phyloP scores from a whole-genome alignment of 768 basidiomycete genomes.

The Symmetrospora coprosmae region DNA sequence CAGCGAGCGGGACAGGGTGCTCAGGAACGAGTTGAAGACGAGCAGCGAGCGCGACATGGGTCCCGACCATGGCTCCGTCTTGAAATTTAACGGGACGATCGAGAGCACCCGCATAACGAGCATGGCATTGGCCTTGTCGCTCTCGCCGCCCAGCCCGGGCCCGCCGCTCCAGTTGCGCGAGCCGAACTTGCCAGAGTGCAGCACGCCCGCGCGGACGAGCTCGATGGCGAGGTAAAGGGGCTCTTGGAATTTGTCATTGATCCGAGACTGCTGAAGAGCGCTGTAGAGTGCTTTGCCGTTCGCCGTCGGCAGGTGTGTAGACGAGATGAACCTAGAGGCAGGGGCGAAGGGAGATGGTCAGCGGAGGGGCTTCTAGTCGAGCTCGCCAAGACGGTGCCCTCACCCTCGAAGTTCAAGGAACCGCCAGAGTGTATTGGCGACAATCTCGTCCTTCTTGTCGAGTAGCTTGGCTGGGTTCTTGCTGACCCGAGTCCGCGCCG shows the following conservation, averaged over 20 bases:
- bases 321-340: constrained; percentile 65
- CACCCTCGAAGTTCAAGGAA: constrained; percentile 93
- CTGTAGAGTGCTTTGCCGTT: constrained; percentile 81
- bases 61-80: constrained; percentile 86
- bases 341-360: background rate
- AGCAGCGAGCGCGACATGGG: constrained; percentile 90
- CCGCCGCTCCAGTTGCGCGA: constrained; percentile 79
- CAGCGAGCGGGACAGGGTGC: constrained; percentile 75
- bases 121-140: constrained; percentile 67
- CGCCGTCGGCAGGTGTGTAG: constrained; percentile 73
- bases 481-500: constrained; percentile 57
- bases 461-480: constrained; percentile 42
- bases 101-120: constrained; percentile 92
- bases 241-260: constrained; percentile 99
- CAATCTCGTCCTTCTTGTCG: constrained; percentile 96
- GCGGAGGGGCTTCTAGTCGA: background rate
- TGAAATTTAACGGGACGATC: constrained; percentile 87
- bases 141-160: constrained; percentile 62
- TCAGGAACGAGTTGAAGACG: constrained; percentile 95
- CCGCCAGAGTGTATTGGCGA: constrained; percentile 95
- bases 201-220: constrained; percentile 42
- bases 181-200: constrained; percentile 65
- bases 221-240: constrained; percentile 87
- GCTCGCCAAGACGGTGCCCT: constrained; percentile 35
- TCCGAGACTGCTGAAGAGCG: constrained; percentile 57